Evolutionary conservation across 2,329 filamentous ascomycete species (phyloP).

Genomic region (Colletotrichum brevisporum): DNA sequence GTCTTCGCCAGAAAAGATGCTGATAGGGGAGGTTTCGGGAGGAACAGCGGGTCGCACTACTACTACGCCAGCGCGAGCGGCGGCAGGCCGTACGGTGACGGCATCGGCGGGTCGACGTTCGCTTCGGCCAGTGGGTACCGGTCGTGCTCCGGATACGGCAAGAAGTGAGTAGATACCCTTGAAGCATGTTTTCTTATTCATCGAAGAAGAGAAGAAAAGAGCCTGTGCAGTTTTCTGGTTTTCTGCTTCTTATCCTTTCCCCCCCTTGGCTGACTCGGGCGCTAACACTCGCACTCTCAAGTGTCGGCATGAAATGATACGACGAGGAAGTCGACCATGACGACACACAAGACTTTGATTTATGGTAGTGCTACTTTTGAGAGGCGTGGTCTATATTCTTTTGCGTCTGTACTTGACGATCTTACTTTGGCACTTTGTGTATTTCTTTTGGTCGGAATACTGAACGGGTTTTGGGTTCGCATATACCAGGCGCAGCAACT

Average conservation of each 20-base stretch:
- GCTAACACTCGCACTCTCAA: slow-evolving; percentile 4
- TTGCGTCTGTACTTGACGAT: neutral
- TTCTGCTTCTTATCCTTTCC: neutral
- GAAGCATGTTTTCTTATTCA: slow-evolving; percentile 5
- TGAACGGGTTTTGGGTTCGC: neutral
- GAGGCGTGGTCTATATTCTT: neutral
- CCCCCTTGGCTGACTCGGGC: neutral
- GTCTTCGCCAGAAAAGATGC: neutral
- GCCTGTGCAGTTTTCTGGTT: neutral
- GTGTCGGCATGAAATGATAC: slow-evolving; percentile 20
- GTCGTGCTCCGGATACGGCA: slow-evolving; percentile 37
- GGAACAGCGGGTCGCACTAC: slow-evolving; percentile 76
- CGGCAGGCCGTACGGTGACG: slow-evolving; percentile 77
- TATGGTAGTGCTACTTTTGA: neutral
- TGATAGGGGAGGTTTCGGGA: slow-evolving; percentile 17
- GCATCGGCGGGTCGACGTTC: slow-evolving; percentile 71
- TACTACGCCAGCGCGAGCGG: slow-evolving; percentile 73
- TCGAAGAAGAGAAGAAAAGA: neutral
- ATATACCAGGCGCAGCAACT: slow-evolving; percentile 21
- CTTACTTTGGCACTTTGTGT: neutral
- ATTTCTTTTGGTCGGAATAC: neutral
- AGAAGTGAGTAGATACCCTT: slow-evolving; percentile 14
- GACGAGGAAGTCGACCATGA: neutral
- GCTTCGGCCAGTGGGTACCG: slow-evolving; percentile 66
- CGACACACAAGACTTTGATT: neutral